Evolutionary conservation across 768 basidiomycete genomes (phyloP), one percentile per base, ranked within the genome.

Genomic region (Podaxis rugospora): DNA sequence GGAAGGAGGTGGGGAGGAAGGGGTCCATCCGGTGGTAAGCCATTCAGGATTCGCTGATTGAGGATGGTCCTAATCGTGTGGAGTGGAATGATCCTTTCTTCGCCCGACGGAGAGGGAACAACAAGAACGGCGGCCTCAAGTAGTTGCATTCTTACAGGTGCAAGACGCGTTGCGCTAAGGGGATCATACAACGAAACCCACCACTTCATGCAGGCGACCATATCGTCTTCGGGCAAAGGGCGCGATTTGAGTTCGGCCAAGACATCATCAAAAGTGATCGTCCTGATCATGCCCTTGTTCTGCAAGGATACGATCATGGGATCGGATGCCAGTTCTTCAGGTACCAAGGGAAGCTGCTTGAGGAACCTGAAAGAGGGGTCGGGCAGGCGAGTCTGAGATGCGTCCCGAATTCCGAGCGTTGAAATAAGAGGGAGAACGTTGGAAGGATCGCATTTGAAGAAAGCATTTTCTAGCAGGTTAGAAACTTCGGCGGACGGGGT

Each of bases 401-500:
- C 85, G 49, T 82, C 79, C 14, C 82, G 79, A 1, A 96, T 80
- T 9, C 95, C 95, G 28, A 78, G 76, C 0, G 84, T 87, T 0
- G 93, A 92, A 23, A 95, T 80, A 39, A 98, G 76, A 0, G 87
- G 84, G 68, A 96, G 83, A 0, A 78, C 73, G 2, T 74, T 70
- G 13, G 73, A 75, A 1, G 71, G 65, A 9, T 80, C 77, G 63
- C 88, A 91, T 0, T 77, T 72, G 70, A 95, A 97, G 75, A 98
- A 98, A 1, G 89, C 86, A 0, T 78, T 74, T 69, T 93, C 89
- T 60, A 95, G 81, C 14, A 84, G 72, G 9, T 72, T 74, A 0
- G 92, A 87, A 32, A 98, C 91, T 51, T 90, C 83, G 1, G 84
- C 70, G 0, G 91, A 93, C 0, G 96, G 96, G 0, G 96, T 96